These are phyloP conservation scores for Exophiala sp. DNA, from an alignment of 2,329 filamentous ascomycete genomes.

Conservation along the genomic window DNA sequence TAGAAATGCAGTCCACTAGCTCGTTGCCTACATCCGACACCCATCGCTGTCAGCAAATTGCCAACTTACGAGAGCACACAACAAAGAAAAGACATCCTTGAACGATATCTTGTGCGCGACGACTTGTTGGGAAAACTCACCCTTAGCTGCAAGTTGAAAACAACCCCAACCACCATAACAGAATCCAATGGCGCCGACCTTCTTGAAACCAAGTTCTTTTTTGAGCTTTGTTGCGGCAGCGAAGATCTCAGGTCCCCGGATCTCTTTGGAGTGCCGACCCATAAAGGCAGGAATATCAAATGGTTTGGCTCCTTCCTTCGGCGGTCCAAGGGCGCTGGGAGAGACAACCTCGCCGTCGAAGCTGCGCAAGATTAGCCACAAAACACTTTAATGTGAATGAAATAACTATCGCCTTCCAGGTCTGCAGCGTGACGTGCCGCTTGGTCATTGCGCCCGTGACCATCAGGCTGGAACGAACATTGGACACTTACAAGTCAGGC, in stretches of 20 bases:
- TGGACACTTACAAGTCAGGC: conserved; percentile 33
- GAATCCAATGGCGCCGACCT: conserved; percentile 46
- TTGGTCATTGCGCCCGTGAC: too few species aligned
- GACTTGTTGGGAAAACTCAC: neutral
- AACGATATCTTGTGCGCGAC: neutral
- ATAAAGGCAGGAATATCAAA: conserved; percentile 37
- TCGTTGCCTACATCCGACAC: neutral
- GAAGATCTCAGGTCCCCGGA: conserved; percentile 33
- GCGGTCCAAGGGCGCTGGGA: conserved; percentile 29
- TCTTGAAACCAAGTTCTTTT: conserved; percentile 33
- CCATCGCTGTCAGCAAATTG: neutral
- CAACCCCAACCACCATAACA: conserved; percentile 48
- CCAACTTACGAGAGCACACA: neutral
- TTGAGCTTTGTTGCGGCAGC: conserved; percentile 37
- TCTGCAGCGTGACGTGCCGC: too few species aligned
- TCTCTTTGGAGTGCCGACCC: conserved; percentile 3
- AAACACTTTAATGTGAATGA: too few species aligned
- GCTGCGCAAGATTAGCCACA: neutral
- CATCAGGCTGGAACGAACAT: too few species aligned
- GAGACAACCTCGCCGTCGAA: conserved; percentile 37
- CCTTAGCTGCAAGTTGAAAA: conserved; percentile 45
- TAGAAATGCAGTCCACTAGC: conserved; percentile 47
- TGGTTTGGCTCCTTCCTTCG: conserved; percentile 29
- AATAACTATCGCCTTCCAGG: too few species aligned
- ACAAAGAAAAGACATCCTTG: too few species aligned